Conservation (phyloP, 2,329 filamentous ascomycete species). For the Xylariaceae sp. region DNA sequence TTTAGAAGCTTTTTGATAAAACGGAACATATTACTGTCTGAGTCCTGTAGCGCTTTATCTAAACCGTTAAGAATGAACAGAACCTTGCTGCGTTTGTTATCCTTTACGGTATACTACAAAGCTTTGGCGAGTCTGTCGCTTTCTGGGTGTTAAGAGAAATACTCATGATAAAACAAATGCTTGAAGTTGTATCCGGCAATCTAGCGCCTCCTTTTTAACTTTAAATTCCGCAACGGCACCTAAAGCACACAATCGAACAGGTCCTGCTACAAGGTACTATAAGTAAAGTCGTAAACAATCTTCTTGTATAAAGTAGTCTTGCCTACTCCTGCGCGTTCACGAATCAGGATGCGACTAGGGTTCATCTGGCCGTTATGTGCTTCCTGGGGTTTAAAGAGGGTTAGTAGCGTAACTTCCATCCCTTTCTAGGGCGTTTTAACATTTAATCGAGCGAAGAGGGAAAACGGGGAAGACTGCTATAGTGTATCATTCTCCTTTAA, state of each 20-base stretch:
- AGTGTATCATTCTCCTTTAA: too few relatives aligned
- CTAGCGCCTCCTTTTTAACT: too few relatives aligned
- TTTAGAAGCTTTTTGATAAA: constrained; percentile 21
- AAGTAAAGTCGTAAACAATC: constrained; percentile 12
- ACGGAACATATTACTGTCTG: neutral
- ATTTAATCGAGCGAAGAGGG: too few relatives aligned
- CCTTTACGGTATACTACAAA: neutral
- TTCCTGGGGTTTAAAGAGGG: too few relatives aligned
- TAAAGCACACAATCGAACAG: constrained; percentile 1
- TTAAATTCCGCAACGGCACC: constrained; percentile 9
- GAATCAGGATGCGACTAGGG: constrained; percentile 14
- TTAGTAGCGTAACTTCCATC: too few relatives aligned
- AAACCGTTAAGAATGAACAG: constrained; percentile 52
- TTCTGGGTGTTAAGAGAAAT: neutral
- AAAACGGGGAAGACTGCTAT: too few relatives aligned
- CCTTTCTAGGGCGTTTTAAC: too few relatives aligned
- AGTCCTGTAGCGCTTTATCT: constrained; percentile 46
- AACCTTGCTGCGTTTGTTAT: too few relatives aligned
- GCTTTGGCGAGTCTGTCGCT: neutral
- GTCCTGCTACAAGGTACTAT: neutral
- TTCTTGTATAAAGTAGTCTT: constrained; percentile 16
- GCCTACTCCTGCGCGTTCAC: constrained; percentile 3
- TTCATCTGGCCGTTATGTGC: too few relatives aligned
- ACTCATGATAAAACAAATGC: neutral
- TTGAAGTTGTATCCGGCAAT: neutral